A percentile compares a stretch with the other conserved stretches of the same genome.
phyloP scores from a whole-genome alignment of 2,329 filamentous ascomycete genomes.

The Pseudocercospora fijiensis region DNA sequence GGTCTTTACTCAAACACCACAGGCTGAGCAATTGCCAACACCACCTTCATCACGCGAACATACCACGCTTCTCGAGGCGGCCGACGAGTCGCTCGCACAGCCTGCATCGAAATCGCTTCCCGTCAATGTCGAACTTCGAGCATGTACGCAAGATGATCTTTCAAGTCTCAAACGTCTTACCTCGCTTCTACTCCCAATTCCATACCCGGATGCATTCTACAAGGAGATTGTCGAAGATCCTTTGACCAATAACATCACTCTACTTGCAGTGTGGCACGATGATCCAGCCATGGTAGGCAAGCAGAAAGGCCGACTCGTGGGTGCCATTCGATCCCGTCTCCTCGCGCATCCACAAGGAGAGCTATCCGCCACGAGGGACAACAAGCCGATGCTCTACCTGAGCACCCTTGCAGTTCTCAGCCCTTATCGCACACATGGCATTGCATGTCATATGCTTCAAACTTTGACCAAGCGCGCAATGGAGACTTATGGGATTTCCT shows the following conservation, averaged over 20 bases:
- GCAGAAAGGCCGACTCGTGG: conserved; percentile 43
- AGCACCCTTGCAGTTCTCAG: conserved; percentile 60
- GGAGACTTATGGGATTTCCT: conserved; percentile 51
- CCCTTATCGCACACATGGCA: conserved; percentile 58
- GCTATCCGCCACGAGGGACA: conserved; percentile 1
- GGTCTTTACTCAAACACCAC: background rate
- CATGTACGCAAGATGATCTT: conserved; percentile 55
- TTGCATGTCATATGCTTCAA: conserved; percentile 56
- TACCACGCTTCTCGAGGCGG: background rate
- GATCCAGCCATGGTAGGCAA: conserved; percentile 33
- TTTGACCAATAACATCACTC: conserved; percentile 53
- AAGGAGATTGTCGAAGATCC: conserved; percentile 58
- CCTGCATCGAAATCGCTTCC: conserved; percentile 34
- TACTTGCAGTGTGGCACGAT: conserved; percentile 60
- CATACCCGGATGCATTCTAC: conserved; percentile 62
- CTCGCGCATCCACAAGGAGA: conserved; percentile 32
- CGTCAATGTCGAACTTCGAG: conserved; percentile 54
- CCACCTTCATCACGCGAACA: conserved; percentile 6
- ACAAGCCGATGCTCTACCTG: conserved; percentile 55
- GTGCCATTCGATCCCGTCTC: conserved; percentile 50
- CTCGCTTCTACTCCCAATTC: conserved; percentile 58
- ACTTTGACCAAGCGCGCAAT: conserved; percentile 40
- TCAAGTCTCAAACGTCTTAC: conserved; percentile 59
- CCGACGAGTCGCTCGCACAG: background rate
- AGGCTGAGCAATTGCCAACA: conserved; percentile 7